phyloP scores from a whole-genome alignment of 2,329 filamentous ascomycete species.

The Fusarium udum region DNA sequence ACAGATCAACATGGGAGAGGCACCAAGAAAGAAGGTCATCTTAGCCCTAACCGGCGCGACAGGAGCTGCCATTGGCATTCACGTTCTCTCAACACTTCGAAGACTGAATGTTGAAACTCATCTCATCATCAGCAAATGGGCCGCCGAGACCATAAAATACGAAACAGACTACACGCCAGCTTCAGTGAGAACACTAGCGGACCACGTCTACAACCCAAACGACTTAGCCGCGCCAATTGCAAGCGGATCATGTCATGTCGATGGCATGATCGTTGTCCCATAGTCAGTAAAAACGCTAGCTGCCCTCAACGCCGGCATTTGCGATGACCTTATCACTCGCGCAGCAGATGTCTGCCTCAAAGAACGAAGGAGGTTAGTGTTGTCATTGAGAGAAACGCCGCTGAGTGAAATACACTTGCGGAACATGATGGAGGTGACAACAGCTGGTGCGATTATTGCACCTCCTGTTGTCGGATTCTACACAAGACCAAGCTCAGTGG shows the following conservation, averaged over 20 bases:
- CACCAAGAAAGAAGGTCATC: conserved; percentile 48
- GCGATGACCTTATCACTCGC: conserved; percentile 7
- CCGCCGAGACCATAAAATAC: conserved; percentile 57
- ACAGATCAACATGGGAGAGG: neutral
- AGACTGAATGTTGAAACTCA: conserved; percentile 58
- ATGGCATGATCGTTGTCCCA: conserved; percentile 23
- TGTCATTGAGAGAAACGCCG: neutral
- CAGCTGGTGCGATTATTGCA: conserved; percentile 12
- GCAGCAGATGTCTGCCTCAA: conserved; percentile 22
- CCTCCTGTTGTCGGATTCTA: conserved; percentile 24
- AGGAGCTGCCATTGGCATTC: conserved; percentile 55
- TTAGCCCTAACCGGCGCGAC: conserved; percentile 62
- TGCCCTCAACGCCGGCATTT: conserved; percentile 5
- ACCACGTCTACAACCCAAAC: conserved; percentile 50
- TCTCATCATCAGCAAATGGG: conserved; percentile 60
- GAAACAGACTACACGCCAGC: conserved; percentile 53
- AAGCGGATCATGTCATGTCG: conserved; percentile 7
- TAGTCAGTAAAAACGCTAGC: conserved; percentile 17
- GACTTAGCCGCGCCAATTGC: conserved; percentile 52
- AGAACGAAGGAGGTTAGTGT: neutral
- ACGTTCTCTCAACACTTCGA: conserved; percentile 52
- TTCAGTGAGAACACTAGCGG: conserved; percentile 51
- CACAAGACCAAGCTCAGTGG: neutral
- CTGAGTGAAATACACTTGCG: conserved; percentile 20
- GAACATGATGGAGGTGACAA: conserved; percentile 14